Evolutionary conservation across 2,329 filamentous ascomycete species (phyloP), one percentile per base, ranked within the genome.

Genomic region (Rhynchosporium graminicola): DNA sequence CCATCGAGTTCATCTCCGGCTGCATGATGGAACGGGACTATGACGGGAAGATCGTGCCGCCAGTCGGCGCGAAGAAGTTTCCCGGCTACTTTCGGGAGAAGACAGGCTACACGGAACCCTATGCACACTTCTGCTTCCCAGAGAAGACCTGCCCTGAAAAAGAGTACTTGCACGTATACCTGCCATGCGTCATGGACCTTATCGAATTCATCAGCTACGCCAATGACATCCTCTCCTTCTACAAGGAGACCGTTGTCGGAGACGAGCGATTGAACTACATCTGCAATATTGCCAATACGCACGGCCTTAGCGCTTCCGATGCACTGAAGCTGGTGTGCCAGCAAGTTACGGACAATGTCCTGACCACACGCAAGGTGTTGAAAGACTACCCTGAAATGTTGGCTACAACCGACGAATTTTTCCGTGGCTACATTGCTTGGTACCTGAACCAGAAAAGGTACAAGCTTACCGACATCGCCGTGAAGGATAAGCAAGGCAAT

Each of bases 381-480:
- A 33, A 51, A 33, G 48, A 51, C 28, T 51, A 51, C 33, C 48
- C 48, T 9, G 48, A 31, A 28, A 51, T 51, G 48, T 33, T 15
- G 48, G 48, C 31, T 51, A 31, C 48, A 10, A 28, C 29, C 48
- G 48, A 51, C 12, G 28, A 51, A 12, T 51, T 51, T 6, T 51
- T 51, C 48, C 48, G 48, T 51, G 48, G 48, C 48, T 51, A 51
- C 48, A 51, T 51, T 51, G 48, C 48, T 51, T 51, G 48, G 48
- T 51, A 51, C 48, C 12, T 51, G 48, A 51, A 51, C 28, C 48
- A 51, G 48, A 51, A 3, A 28, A 51, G 48, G 48, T 51, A 51
- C 48, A 51, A 51, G 48, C 48, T 51, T 51, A 51, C 48, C 48
- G 48, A 51, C 48, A 51, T 51, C 48, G 48, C 48, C 8, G 48